Conservation (phyloP, 202 grass and related monocot genomes). For the Digitaria exilis region DNA sequence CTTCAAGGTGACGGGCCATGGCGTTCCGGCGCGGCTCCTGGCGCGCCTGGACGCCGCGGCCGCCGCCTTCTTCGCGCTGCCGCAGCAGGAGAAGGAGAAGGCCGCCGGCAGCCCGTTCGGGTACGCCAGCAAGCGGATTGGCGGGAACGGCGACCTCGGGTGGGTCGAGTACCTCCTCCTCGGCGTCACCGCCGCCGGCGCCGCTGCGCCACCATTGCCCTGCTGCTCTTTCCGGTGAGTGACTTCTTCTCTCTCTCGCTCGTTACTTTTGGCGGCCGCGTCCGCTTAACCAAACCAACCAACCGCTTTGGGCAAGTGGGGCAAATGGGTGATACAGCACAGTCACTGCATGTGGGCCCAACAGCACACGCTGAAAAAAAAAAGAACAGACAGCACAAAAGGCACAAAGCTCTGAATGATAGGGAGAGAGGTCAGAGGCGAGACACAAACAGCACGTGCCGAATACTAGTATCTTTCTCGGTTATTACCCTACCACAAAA, state of each 20-base stretch:
- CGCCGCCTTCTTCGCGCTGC: slow-evolving; percentile 60
- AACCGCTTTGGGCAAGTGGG: neutral
- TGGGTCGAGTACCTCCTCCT: slow-evolving; percentile 91
- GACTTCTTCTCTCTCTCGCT: neutral
- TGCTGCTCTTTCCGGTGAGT: slow-evolving; percentile 42
- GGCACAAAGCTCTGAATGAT: neutral
- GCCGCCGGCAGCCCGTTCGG: slow-evolving; percentile 56
- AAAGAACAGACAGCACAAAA: neutral
- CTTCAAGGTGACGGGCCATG: slow-evolving; percentile 86
- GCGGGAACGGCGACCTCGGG: slow-evolving; percentile 68
- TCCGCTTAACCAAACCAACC: no score
- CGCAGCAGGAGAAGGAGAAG: slow-evolving; percentile 63
- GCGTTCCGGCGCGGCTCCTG: slow-evolving; percentile 53
- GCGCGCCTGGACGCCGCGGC: slow-evolving; percentile 52
- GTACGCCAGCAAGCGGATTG: slow-evolving; percentile 73
- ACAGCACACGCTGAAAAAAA: no score
- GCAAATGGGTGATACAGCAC: neutral
- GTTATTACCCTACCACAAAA: no score
- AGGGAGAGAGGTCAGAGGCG: neutral
- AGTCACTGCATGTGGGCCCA: neutral
- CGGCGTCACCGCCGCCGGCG: slow-evolving; percentile 43
- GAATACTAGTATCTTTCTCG: neutral
- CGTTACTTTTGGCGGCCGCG: neutral
- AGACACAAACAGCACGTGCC: neutral
- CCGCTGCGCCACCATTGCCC: slow-evolving; percentile 12